phyloP scores from a whole-genome alignment of 305 asterid species.

The Fraxinus nigra region DNA sequence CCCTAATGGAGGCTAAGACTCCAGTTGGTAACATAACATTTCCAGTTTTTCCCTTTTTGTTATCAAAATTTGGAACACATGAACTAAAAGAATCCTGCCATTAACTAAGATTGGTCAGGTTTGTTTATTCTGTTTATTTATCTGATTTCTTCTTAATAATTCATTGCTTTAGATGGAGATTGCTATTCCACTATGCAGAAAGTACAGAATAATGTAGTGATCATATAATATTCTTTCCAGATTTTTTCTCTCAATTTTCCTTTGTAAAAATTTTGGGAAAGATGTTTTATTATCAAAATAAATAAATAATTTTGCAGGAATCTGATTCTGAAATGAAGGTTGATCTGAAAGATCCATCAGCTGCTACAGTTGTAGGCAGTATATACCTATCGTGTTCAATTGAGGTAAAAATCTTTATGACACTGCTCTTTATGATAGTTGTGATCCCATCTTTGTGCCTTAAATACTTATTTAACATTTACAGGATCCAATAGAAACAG shows the following conservation, averaged over 20 bases:
- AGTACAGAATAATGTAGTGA: background rate
- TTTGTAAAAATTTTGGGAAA: background rate
- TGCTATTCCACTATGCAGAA: background rate
- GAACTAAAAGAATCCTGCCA: background rate
- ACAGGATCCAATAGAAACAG: slow-evolving; percentile 96
- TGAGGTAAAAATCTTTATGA: slow-evolving; percentile 54
- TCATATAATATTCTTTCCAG: background rate
- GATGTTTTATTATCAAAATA: background rate
- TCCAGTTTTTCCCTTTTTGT: background rate
- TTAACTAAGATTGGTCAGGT: background rate
- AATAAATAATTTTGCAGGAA: slow-evolving; percentile 52
- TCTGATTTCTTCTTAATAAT: background rate
- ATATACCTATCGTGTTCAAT: slow-evolving; percentile 78
- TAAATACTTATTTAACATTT: slow-evolving; percentile 28
- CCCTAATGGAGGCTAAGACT: background rate
- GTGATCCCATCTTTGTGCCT: slow-evolving; percentile 14
- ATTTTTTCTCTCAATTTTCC: background rate
- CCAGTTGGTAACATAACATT: background rate
- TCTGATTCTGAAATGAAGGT: slow-evolving; percentile 56
- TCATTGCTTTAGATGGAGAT: background rate
- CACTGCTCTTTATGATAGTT: slow-evolving; percentile 8
- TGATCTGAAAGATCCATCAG: slow-evolving; percentile 70
- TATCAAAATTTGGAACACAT: background rate
- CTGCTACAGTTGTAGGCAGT: slow-evolving; percentile 54
- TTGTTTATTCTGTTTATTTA: background rate